Base-by-base conservation (phyloP, 140 eudicot genomes). In the Oenanthe javanica region DNA sequence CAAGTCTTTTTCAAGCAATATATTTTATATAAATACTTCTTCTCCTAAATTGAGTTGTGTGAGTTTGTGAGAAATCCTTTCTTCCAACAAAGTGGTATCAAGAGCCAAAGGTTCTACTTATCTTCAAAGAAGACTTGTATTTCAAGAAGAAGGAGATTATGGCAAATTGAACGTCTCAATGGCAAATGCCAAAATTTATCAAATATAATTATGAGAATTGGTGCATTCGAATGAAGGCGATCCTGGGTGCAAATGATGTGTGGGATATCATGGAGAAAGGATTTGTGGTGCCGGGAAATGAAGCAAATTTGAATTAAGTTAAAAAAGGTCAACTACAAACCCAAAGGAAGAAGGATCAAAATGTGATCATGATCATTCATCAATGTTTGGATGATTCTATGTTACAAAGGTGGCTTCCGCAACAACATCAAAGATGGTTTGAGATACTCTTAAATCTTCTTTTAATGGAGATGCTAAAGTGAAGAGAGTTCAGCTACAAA, bases 181-280 rank as follows among this genome's bases (percentile, higher is more conserved):
- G 70, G 25, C 71, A 67, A 72, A 25, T 81, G 14, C 79, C 59
- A 10, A 72, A 27, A 42, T 12, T 81, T 6, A 55, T 25, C 14
- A 55, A 74, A 23, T 51, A 81, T 3, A 54, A 81, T 11, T 81
- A 55, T 43, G 27, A 74, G 11, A 81, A 81, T 81, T 74, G 84
- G 75, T 81, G 79, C 16, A 72, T 72, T 38, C 21, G 74, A 1
- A 72, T 52, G 71, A 80, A 73, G 43, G 83, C 72, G 5, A 51
- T 81, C 57, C 79, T 81, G 74, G 66, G 84, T 36, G 59, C 75
- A 9, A 42, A 72, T 38, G 84, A 81, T 23, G 79, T 23, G 21
- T 55, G 64, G 75, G 79, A 81, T 13, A 9, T 63, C 1, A 40
- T 81, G 3, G 77, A 75, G 66, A 81, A n/a, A 57, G 67, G 16